Percentiles rank a stretch among this genome's conserved stretches.
Evolutionary conservation across 2,329 filamentous ascomycete species (phyloP).

Genomic region (Claviceps purpurea): DNA sequence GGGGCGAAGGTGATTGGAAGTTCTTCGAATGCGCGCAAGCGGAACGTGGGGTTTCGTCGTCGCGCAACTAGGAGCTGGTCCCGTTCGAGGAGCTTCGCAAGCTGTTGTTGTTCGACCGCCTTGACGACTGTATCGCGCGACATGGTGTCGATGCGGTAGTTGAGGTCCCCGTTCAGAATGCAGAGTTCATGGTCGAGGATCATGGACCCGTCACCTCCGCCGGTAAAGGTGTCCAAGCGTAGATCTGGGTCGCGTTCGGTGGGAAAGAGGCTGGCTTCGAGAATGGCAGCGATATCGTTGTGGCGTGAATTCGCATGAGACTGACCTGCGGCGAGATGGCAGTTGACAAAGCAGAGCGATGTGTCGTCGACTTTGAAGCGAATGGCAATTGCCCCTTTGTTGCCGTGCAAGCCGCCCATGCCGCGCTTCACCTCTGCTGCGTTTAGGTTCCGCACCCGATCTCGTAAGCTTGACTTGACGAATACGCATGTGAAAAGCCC

Average conservation of each 20-base stretch:
- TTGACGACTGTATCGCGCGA: conserved; percentile 84
- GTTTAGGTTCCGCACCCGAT: conserved; percentile 63
- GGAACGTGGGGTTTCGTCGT: conserved; percentile 80
- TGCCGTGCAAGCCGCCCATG: conserved; percentile 89
- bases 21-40: conserved; percentile 81
- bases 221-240: conserved; percentile 67
- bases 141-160: conserved; percentile 97
- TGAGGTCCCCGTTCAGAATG: conserved; percentile 87
- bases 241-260: conserved; percentile 51
- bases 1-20: conserved; percentile 82
- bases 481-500: conserved; percentile 95
- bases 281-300: conserved; percentile 79
- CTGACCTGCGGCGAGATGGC: conserved; percentile 90
- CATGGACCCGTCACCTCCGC: conserved; percentile 90
- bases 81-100: conserved; percentile 75
- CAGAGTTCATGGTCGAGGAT: conserved; percentile 97
- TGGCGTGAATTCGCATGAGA: conserved; percentile 81
- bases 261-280: conserved; percentile 68
- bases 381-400: conserved; percentile 86
- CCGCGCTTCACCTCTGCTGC: conserved; percentile 85
- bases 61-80: conserved; percentile 85
- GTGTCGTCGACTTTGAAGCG: conserved; percentile 92
- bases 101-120: conserved; percentile 68
- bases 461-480: conserved; percentile 66
- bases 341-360: conserved; percentile 92